Evolutionary conservation across 331 rosid genomes (phyloP).

Genomic region (Quercus lobata): DNA sequence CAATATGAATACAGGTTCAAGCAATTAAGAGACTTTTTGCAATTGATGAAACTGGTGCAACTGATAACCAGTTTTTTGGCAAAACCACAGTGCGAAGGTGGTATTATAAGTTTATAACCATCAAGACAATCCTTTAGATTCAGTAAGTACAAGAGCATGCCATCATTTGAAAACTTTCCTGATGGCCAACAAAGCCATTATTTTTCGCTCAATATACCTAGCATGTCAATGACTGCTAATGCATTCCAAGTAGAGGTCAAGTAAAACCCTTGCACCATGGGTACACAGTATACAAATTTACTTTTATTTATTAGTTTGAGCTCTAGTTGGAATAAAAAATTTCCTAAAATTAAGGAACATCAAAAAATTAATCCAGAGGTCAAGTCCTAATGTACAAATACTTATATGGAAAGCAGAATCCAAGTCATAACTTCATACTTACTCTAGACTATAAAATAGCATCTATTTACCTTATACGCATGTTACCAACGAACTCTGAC

Average conservation of each 20-base stretch:
- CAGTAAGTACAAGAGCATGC: neutral
- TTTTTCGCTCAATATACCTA: neutral
- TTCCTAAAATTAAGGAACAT: neutral
- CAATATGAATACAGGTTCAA: neutral
- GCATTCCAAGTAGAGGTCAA: neutral
- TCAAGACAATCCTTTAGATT: too few species aligned
- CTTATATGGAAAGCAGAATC: neutral
- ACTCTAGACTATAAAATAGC: slow-evolving; percentile 23
- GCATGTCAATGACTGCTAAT: too few species aligned
- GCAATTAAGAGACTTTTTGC: neutral
- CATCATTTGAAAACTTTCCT: neutral
- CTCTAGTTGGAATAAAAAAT: neutral
- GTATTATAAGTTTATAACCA: too few species aligned
- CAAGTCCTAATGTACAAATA: neutral
- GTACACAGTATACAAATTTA: neutral
- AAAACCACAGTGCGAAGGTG: too few species aligned
- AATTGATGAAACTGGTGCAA: neutral
- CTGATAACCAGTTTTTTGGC: too few species aligned
- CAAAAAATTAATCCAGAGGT: neutral
- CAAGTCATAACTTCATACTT: slow-evolving; percentile 26
- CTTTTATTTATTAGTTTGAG: neutral
- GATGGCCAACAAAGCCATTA: neutral
- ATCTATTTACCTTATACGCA: slow-evolving; percentile 67
- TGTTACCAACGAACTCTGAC: slow-evolving; percentile 72
- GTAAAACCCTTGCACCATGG: neutral